Evolutionary conservation across 2,329 filamentous ascomycete genomes (phyloP), one percentile per base, ranked within the genome.

Genomic region (Pestalotiopsis sp.): DNA sequence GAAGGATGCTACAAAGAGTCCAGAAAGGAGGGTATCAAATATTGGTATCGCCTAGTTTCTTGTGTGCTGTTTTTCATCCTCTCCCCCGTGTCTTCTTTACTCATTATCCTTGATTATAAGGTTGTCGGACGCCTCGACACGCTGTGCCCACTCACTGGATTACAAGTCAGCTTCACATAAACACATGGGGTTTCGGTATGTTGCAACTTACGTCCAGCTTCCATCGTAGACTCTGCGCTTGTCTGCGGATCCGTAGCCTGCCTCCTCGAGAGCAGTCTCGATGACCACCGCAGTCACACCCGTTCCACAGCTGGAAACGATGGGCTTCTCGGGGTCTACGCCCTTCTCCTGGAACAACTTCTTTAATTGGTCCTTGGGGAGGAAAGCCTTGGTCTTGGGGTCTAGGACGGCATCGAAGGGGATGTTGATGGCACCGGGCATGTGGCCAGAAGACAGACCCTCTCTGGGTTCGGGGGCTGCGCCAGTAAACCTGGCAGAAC

Each of bases 261-360:
- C 93, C 79, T 94, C 90, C 38, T 89, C 89, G 66, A 99, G 82
- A 2, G 94, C 96, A 49, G 94, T 92, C 77, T 99, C 96, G 57
- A 99, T 89, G 58, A 98, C 89, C 20, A 93, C 93, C 7, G 96
- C 96, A 12, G 95, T 98, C 65, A 99, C 95, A 41, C 96, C 96
- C 6, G 95, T 98, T 13, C 96, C 96, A 75, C 96, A 99, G 75
- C 89, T 95, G 64, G 90, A 92, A 74, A 98, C 92, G 73, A 98
- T 93, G 3, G 95, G 92, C 79, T 91, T 94, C 36, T 86, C 85
- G 0, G 92, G 89, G 77, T 97, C 91, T 9, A 99, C 83, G 0
- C 94, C 92, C 77, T 92, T 95, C n/a, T 86, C 84, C 78, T 92
- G 85, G 76, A 99, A 96, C 17, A 98, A 78, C 76, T 91, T 88